Evolutionary conservation across 2,329 filamentous ascomycete species (phyloP).

Genomic region (Ophiostoma sp.): DNA sequence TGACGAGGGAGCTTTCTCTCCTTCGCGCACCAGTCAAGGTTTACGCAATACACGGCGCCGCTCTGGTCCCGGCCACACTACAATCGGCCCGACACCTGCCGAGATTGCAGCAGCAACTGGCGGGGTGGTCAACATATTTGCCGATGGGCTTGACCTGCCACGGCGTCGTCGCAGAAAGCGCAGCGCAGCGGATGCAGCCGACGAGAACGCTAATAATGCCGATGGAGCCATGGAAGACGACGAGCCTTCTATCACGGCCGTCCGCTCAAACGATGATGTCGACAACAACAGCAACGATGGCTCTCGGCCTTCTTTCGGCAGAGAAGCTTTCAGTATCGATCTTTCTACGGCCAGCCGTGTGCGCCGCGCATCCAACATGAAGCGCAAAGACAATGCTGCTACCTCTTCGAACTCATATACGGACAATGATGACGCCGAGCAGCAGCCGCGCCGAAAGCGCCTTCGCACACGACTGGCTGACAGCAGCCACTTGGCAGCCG

Average conservation of each 20-base stretch:
- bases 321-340: background rate
- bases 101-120: constrained; percentile 4
- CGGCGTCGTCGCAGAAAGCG: background rate
- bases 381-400: background rate
- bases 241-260: constrained; percentile 1
- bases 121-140: background rate
- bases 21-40: background rate
- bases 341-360: background rate
- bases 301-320: background rate
- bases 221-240: background rate
- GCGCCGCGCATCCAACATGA: background rate
- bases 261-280: background rate
- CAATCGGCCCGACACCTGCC: background rate
- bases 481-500: background rate
- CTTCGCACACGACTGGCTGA: background rate
- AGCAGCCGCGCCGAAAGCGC: constrained; percentile 18
- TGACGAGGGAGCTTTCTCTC: background rate
- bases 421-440: constrained; percentile 14
- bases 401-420: background rate
- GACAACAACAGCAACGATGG: background rate
- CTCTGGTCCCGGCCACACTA: background rate
- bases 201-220: background rate
- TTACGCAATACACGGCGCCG: background rate
- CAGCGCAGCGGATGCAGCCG: background rate
- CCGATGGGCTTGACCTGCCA: constrained; percentile 9